Conservation (phyloP, 805 yeast species). For the Ascoidea tarda region DNA sequence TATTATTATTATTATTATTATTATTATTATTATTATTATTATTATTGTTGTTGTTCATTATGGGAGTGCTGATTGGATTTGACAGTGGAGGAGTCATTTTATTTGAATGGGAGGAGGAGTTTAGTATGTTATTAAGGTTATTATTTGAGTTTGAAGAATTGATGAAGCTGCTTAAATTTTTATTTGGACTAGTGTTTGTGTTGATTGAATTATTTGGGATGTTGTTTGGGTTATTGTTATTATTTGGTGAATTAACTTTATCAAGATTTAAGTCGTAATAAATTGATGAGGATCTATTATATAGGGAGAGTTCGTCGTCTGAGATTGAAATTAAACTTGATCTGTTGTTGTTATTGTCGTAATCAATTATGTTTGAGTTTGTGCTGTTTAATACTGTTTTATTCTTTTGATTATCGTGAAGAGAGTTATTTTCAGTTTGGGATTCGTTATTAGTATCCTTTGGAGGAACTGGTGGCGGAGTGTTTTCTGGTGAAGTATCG, state of each 20-base stretch:
- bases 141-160: neutral
- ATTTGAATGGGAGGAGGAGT: neutral
- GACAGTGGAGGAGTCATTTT: too few relatives aligned
- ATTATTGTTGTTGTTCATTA: too few relatives aligned
- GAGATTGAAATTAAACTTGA: conserved; percentile 3
- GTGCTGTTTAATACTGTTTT: neutral
- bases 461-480: too few relatives aligned
- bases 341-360: neutral
- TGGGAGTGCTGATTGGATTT: too few relatives aligned
- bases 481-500: too few relatives aligned
- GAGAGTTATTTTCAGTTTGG: too few relatives aligned
- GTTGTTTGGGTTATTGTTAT: neutral
- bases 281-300: conserved; percentile 4
- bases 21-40: too few relatives aligned
- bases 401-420: too few relatives aligned
- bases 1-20: too few relatives aligned
- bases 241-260: neutral
- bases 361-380: neutral
- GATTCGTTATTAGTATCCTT: neutral
- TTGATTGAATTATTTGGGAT: neutral
- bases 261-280: neutral
- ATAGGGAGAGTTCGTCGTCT: conserved; percentile 7
- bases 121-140: neutral
- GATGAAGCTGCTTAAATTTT: too few relatives aligned
- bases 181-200: too few relatives aligned